Conservation (phyloP, 306 rosid species). For the Carpinus fangiana region DNA sequence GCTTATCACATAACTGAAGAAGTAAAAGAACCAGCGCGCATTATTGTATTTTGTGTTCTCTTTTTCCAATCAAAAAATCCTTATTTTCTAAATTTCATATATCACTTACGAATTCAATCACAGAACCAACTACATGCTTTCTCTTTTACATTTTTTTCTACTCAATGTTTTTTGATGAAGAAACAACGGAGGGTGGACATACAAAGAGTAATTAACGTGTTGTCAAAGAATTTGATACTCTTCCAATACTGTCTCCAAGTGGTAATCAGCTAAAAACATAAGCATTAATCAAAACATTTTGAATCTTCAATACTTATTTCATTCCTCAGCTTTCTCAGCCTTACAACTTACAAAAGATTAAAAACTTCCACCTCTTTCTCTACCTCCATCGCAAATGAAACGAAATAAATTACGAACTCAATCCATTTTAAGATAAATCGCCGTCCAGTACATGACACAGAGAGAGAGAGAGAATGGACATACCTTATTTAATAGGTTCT, state of each 20-base stretch:
- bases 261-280: background rate
- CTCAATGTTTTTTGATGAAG: background rate
- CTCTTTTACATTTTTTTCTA: background rate
- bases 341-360: background rate
- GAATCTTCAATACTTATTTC: background rate
- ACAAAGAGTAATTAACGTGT: background rate
- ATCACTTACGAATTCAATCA: background rate
- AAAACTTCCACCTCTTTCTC: background rate
- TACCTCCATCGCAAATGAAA: background rate
- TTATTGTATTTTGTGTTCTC: too few relatives aligned
- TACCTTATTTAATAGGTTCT: conserved; percentile 12
- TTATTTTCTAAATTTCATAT: background rate
- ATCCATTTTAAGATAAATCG: background rate
- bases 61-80: background rate
- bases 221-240: background rate
- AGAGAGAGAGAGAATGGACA: background rate
- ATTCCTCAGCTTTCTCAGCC: background rate
- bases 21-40: too few relatives aligned
- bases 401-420: background rate
- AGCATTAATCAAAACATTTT: background rate
- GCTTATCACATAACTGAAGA: background rate
- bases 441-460: background rate
- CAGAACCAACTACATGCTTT: background rate
- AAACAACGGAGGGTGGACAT: background rate
- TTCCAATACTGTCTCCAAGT: background rate